phyloP scores from a whole-genome alignment of 257 asterid genomes.

The Capsicum chinense region DNA sequence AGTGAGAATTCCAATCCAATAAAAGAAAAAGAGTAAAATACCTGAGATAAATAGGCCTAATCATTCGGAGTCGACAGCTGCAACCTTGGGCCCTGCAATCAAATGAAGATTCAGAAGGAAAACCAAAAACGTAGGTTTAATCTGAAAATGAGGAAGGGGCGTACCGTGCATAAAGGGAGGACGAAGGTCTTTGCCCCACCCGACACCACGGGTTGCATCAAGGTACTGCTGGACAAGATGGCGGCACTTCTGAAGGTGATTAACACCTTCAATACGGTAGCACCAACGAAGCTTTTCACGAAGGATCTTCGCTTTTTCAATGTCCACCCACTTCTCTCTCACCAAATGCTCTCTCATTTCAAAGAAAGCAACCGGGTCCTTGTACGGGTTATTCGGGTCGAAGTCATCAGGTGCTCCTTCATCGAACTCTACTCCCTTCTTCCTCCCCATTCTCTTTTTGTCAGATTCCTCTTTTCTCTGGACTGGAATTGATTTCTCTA shows the following conservation, averaged over 20 bases:
- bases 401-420: conserved; percentile 90
- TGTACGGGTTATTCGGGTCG: conserved; percentile 86
- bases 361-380: conserved; percentile 87
- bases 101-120: not conserved
- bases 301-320: conserved; percentile 94
- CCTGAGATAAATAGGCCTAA: conserved; percentile 4
- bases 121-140: not conserved
- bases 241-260: conserved; percentile 94
- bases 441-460: conserved; percentile 68
- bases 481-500: too few species aligned
- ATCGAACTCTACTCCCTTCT: conserved; percentile 75
- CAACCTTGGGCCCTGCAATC: conserved; percentile 33
- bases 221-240: conserved; percentile 91
- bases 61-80: conserved; percentile 25
- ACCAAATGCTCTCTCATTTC: conserved; percentile 96
- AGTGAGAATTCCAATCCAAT: conserved; percentile 2
- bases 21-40: not conserved
- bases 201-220: conserved; percentile 90
- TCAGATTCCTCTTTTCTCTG: not conserved
- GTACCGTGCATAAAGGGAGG: conserved; percentile 80
- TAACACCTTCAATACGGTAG: conserved; percentile 83
- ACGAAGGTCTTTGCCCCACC: conserved; percentile 97
- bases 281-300: conserved; percentile 93
- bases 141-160: not conserved
- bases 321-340: conserved; percentile 93